These are phyloP conservation scores for Mycena amicta DNA, from an alignment of 768 basidiomycete species.

Conservation along the genomic window DNA sequence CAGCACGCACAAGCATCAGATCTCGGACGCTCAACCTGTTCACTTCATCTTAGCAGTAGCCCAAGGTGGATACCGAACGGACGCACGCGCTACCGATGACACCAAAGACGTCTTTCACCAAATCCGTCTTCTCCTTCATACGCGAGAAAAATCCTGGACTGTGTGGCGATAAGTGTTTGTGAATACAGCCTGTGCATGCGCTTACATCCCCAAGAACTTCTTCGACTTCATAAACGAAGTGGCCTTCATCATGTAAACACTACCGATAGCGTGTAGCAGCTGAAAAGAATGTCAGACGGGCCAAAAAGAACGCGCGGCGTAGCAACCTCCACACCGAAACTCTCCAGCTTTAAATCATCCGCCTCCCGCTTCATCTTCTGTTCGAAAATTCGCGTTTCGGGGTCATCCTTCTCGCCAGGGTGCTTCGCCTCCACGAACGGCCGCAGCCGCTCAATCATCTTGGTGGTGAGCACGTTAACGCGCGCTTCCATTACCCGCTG, in stretches of 20 bases:
- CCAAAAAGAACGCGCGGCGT: background rate
- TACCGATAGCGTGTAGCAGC: conserved; percentile 89
- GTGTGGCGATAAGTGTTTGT: background rate
- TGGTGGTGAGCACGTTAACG: conserved; percentile 70
- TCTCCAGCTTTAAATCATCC: conserved; percentile 95
- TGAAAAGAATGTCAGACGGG: conserved; percentile 29
- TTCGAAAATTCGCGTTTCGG: conserved; percentile 82
- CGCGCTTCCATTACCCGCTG: conserved; percentile 79
- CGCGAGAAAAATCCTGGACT: conserved; percentile 91
- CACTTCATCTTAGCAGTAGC: conserved; percentile 10
- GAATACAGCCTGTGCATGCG: conserved; percentile 17
- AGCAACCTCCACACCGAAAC: conserved; percentile 92
- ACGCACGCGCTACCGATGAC: conserved; percentile 93
- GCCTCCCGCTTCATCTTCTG: conserved; percentile 79
- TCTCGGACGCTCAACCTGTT: conserved; percentile 71
- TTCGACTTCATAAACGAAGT: conserved; percentile 88
- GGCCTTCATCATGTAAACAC: conserved; percentile 91
- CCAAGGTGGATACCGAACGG: conserved; percentile 1
- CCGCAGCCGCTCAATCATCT: conserved; percentile 82
- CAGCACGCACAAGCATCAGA: conserved; percentile 59
- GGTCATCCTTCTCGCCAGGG: conserved; percentile 79
- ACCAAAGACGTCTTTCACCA: conserved; percentile 97
- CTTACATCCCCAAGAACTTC: conserved; percentile 88
- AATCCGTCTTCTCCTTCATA: conserved; percentile 89
- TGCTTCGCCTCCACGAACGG: conserved; percentile 90